Evolutionary conservation across 768 basidiomycete species (phyloP), one percentile per base, ranked within the genome.

Genomic region (Gloeopeniophorella convolvens): DNA sequence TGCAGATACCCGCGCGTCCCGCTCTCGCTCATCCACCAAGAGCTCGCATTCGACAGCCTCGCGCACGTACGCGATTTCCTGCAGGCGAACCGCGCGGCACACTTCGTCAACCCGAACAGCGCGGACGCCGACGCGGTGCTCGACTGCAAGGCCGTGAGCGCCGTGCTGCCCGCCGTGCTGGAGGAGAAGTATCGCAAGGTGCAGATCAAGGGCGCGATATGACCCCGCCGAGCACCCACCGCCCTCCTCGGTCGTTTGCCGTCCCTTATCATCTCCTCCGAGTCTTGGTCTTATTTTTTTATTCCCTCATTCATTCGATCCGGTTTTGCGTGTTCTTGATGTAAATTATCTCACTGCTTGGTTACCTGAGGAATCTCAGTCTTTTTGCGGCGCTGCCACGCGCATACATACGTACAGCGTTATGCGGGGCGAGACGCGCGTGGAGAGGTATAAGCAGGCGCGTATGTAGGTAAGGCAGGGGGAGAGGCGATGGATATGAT

Each of bases 141-240:
- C 51, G 86, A 91, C 54, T 90, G 86, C 72, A 86, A 78, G 66
- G 65, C 74, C 33, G 79, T 77, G n/a, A 66, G 66, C 46, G 60
- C 70, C 26, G 70, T 72, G 55, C 76, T 97, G 50, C 67, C 72
- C 18, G 76, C 79, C 58, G 78, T 76, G 12, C 80, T 83, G 63
- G 87, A 89, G 60, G 79, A 82, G 60, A 92, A 85, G 68, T 91
- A 90, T 65, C 77, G 85, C 57, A 89, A 84, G 65, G 82, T 96
- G 51, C 81, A 80, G 61, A 90, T 98, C 68, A 93, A 82, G 73
- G 95, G 95, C 59, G 91, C 93, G 63, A 86, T 95, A 69, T 93
- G 73, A 72, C 47, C 57, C 30, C 31, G 37, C n/a, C n/a, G n/a
- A n/a, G n/a, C n/a, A n/a, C n/a, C n/a, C n/a, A n/a, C n/a, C n/a